Percentiles rank a stretch among this genome's conserved stretches.
Conservation (phyloP, 2,329 filamentous ascomycete species). For the Metarhizium robertsii region DNA sequence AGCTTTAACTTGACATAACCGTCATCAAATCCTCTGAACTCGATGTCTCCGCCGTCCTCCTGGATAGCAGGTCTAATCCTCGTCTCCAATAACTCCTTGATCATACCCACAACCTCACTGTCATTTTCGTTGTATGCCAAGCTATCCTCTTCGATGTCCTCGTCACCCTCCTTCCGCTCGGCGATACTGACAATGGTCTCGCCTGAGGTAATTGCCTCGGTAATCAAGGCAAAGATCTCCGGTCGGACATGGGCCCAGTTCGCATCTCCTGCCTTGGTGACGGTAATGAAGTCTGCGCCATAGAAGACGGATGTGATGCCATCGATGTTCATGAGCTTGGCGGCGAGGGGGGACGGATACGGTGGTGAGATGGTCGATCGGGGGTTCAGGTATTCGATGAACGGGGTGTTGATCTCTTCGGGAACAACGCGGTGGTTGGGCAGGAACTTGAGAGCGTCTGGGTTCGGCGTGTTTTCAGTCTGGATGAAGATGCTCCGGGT, state of each 20-base stretch:
- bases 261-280: slow-evolving; percentile 79
- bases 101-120: slow-evolving; percentile 93
- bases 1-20: slow-evolving; percentile 82
- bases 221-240: slow-evolving; percentile 91
- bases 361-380: slow-evolving; percentile 82
- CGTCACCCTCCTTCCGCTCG: slow-evolving; percentile 48
- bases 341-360: slow-evolving; percentile 82
- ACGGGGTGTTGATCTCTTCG: slow-evolving; percentile 59
- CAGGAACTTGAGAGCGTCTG: slow-evolving; percentile 93
- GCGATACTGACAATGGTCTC: slow-evolving; percentile 68
- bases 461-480: slow-evolving; percentile 87
- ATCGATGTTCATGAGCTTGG: slow-evolving; percentile 85
- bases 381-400: slow-evolving; percentile 85
- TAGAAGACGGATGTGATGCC: slow-evolving; percentile 95
- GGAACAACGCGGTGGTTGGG: slow-evolving; percentile 85
- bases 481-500: slow-evolving; percentile 90
- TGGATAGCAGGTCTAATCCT: slow-evolving; percentile 92
- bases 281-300: slow-evolving; percentile 90
- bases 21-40: slow-evolving; percentile 77
- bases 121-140: slow-evolving; percentile 83
- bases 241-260: slow-evolving; percentile 95
- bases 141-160: slow-evolving; percentile 47
- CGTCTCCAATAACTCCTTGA: slow-evolving; percentile 94
- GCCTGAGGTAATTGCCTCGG: slow-evolving; percentile 78
- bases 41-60: slow-evolving; percentile 95